phyloP scores from a whole-genome alignment of 768 basidiomycete species.

The Hypsizygus marmoreus region DNA sequence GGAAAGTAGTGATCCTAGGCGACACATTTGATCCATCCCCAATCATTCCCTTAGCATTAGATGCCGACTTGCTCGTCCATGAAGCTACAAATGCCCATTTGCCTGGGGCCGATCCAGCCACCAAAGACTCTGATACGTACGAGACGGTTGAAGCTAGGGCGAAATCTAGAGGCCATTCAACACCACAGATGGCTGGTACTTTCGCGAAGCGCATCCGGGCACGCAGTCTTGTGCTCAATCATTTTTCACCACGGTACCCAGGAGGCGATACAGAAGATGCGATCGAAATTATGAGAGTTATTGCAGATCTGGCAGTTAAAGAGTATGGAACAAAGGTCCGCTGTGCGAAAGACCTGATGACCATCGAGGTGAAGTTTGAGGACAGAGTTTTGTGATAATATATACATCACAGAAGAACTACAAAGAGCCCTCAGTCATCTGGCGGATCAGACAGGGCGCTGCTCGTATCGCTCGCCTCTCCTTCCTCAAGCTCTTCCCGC shows the following conservation, averaged over 20 bases:
- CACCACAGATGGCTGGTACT: slow-evolving; percentile 85
- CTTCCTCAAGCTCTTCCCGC: slow-evolving; percentile 81
- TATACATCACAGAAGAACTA: slow-evolving; percentile 13
- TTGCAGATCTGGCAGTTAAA: slow-evolving; percentile 53
- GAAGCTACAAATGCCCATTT: slow-evolving; percentile 91
- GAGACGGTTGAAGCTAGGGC: slow-evolving; percentile 63
- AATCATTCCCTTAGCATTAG: slow-evolving; percentile 58
- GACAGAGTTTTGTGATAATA: slow-evolving; percentile 22
- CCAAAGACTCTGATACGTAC: slow-evolving; percentile 62
- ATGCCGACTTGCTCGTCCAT: slow-evolving; percentile 77
- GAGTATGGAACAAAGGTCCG: slow-evolving; percentile 58
- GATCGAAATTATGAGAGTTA: slow-evolving; percentile 60
- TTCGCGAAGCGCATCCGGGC: slow-evolving; percentile 74
- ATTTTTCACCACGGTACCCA: slow-evolving; percentile 82
- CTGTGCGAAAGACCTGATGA: slow-evolving; percentile 80
- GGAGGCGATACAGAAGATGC: slow-evolving; percentile 61
- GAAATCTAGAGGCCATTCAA: slow-evolving; percentile 84
- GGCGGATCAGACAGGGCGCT: slow-evolving; percentile 79
- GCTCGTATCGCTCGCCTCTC: slow-evolving; percentile 81
- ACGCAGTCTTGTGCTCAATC: slow-evolving; percentile 70
- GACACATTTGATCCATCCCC: slow-evolving; percentile 83
- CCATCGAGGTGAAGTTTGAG: slow-evolving; percentile 52
- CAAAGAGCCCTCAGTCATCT: slow-evolving; percentile 43
- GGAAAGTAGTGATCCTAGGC: slow-evolving; percentile 81
- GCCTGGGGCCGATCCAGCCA: slow-evolving; percentile 58